Base-by-base conservation (phyloP, 2,329 filamentous ascomycete genomes). In the Lecanosticta acicola region DNA sequence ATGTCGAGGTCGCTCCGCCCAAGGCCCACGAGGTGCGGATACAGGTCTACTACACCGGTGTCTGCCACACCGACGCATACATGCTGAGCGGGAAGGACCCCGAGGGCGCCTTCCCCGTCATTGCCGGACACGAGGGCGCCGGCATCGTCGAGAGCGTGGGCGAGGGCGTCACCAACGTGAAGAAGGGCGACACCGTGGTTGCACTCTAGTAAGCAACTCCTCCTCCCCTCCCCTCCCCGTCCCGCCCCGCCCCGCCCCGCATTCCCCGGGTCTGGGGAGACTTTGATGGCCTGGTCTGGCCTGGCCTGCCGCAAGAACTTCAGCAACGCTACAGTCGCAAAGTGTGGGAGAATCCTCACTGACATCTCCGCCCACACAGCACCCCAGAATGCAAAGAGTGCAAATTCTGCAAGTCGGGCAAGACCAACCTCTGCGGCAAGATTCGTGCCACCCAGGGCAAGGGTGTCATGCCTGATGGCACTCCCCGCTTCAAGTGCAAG, bases 341-440 rank as follows among this genome's bases (percentile, higher is more conserved):
- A n/a, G n/a, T n/a, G n/a, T n/a, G n/a, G n/a, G n/a, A n/a, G n/a
- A n/a, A n/a, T n/a, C n/a, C n/a, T n/a, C n/a, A n/a, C 50, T 59
- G 42, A 58, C 50, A 32, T 39, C 50, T 21, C 3, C 32, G 21
- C 14, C 19, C 32, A 18, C 29, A 46, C 63, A 94, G 89, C 77
- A 97, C 90, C 38, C 93, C 93, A 56, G 91, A 97, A 75, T 97
- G 93, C 76, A 78, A 81, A 59, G 91, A 97, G 71, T 98, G 93
- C 83, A 97, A 97, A 77, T 97, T 97, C 80, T 98, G 93, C 84
- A 93, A 88, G 72, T 97, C 91, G 34, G 93, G 91, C 74, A 98
- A 98, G 83, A 97, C 91, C 63, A 95, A 97, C 74, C 85, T 97
- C 48, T 97, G 91, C 74, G 93, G 93, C 69, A 97, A 97, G 81